Percentiles rank a stretch among this genome's conserved stretches.
Evolutionary conservation across 2,329 filamentous ascomycete species (phyloP).

Genomic region (Coniochaeta prunicola): DNA sequence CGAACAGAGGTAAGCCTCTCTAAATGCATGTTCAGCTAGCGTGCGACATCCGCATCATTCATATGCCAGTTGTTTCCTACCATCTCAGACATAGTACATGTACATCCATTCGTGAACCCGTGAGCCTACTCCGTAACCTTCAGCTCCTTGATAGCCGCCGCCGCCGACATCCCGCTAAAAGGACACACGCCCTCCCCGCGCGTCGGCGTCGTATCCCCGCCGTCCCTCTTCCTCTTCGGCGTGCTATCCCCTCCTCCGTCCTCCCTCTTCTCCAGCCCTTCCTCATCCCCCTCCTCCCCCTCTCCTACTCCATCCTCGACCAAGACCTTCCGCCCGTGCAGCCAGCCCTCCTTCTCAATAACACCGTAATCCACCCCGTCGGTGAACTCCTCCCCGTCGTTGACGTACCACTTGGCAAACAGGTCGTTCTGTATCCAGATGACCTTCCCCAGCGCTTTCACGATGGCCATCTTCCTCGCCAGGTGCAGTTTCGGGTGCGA

Average conservation of each 20-base stretch:
- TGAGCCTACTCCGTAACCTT: conserved; percentile 7
- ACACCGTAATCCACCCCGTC: conserved; percentile 33
- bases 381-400: conserved; percentile 57
- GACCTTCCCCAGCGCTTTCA: conserved; percentile 72
- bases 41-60: too few species aligned
- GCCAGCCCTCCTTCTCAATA: conserved; percentile 56
- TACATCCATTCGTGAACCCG: too few species aligned
- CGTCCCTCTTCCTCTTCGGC: not conserved
- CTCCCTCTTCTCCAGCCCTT: conserved; percentile 23
- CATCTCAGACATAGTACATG: too few species aligned
- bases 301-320: not conserved
- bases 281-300: conserved; percentile 16
- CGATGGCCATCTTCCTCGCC: conserved; percentile 62
- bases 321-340: conserved; percentile 56
- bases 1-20: too few species aligned
- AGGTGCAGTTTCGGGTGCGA: conserved; percentile 61
- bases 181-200: conserved; percentile 15
- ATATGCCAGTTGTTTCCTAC: too few species aligned
- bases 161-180: conserved; percentile 15
- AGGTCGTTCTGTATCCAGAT: conserved; percentile 87
- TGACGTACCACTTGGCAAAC: conserved; percentile 75
- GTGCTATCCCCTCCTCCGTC: not conserved
- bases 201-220: not conserved
- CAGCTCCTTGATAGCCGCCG: conserved; percentile 9
- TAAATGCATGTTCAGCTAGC: too few species aligned